Base-by-base conservation (phyloP, 768 basidiomycete species). In the Suillus bovinus region DNA sequence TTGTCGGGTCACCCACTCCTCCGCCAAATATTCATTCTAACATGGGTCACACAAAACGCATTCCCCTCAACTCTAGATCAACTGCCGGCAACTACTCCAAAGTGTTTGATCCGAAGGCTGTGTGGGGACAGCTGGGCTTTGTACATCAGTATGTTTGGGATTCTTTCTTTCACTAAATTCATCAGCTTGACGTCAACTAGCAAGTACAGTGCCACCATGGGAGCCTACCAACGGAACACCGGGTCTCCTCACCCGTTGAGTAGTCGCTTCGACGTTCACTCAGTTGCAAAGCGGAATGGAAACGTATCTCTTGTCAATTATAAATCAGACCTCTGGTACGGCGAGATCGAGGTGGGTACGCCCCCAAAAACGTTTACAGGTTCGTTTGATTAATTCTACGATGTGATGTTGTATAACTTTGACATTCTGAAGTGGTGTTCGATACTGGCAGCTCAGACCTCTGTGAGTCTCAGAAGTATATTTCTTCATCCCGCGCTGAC, bases 401-500 rank as follows among this genome's bases (percentile, higher is more conserved):
- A 42, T 31, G 2, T 31, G 33, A 31, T 36, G 1, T 46, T 58
- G 27, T n/a, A 29, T 52, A 11, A 52, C 63, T 50, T 1, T 17
- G 7, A 33, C 58, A 17, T 11, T 46, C 22, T 31, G 33, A 34
- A 81, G 81, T 81, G 64, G 80, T 80, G 63, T 80, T 81, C 61
- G 82, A 83, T 66, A 83, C 82, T 11, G 81, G 83, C 47, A 82
- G 81, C 50, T 76, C 79, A 63, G 84, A 85, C 66, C 67, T 81
- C 14, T 62, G 70, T 67, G 58, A 58, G 71, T 59, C 6, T 41
- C 9, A 29, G 10, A 31, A 20, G 17, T 20, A 7, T 20, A 20
- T 20, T 20, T 31, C n/a, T 16, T 41, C 17, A 31, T 22, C 10
- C 4, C 14, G 16, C 8, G 9, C n/a, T 27, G 5, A 9, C 39